Conservation (phyloP, 352 stramenopile genomes). For the Phytophthora pini region DNA sequence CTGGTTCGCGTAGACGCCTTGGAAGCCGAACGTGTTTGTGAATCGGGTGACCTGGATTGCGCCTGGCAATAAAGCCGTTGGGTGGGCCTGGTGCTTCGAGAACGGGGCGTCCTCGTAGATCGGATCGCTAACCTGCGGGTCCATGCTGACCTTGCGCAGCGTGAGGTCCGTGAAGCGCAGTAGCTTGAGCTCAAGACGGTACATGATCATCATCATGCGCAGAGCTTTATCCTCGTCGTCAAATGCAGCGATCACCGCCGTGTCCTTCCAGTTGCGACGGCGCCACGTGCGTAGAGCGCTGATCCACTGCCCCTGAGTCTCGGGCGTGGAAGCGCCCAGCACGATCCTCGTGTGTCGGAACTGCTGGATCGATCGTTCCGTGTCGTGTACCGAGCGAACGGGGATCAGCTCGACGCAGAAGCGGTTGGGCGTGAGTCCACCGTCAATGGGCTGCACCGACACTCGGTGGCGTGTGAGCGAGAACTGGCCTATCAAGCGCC, state of each 20-base stretch:
- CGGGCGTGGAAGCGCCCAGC: slow-evolving; percentile 59
- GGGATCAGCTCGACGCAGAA: slow-evolving; percentile 77
- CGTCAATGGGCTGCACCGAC: slow-evolving; percentile 48
- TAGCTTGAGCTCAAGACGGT: slow-evolving; percentile 70
- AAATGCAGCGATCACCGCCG: slow-evolving; percentile 59
- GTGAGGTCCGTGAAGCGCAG: slow-evolving; percentile 51
- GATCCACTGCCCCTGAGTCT: slow-evolving; percentile 67
- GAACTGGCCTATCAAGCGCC: slow-evolving; percentile 73
- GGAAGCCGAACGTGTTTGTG: slow-evolving; percentile 36
- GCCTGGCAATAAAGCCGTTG: slow-evolving; percentile 19
- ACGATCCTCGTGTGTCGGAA: slow-evolving; percentile 63
- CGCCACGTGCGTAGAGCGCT: slow-evolving; percentile 76
- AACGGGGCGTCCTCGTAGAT: slow-evolving; percentile 10
- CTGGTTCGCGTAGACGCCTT: slow-evolving; percentile 37
- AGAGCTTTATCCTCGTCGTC: slow-evolving; percentile 75
- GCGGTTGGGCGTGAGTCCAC: slow-evolving; percentile 57
- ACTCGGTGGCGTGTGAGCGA: slow-evolving; percentile 80
- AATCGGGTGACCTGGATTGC: slow-evolving; percentile 43
- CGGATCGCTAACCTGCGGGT: slow-evolving; percentile 15
- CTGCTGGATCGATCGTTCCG: slow-evolving; percentile 69
- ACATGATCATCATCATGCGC: slow-evolving; percentile 73
- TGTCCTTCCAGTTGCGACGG: slow-evolving; percentile 79
- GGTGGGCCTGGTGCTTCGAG: slow-evolving; percentile 28
- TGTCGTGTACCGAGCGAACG: slow-evolving; percentile 80
- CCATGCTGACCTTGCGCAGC: slow-evolving; percentile 54